These are phyloP conservation scores for Turnera subulata DNA, from an alignment of 345 rosid genomes.

Conservation along the genomic window DNA sequence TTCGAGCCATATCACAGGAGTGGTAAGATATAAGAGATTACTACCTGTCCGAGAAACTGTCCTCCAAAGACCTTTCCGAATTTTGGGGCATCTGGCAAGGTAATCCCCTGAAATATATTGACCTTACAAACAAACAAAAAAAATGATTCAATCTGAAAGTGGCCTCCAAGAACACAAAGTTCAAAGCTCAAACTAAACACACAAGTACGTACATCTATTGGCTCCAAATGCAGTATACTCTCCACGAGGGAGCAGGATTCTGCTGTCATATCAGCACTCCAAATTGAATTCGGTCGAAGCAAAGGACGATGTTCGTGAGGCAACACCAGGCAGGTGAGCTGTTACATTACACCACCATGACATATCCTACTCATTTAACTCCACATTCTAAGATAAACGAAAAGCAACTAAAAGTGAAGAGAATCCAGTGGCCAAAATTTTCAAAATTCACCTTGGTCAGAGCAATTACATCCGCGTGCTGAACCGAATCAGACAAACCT, in stretches of 20 bases:
- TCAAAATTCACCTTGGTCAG: constrained; percentile 50
- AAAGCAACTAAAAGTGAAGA: neutral
- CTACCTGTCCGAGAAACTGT: constrained; percentile 89
- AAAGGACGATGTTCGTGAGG: constrained; percentile 55
- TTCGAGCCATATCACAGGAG: neutral
- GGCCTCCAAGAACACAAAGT: neutral
- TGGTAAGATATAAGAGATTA: constrained; percentile 3
- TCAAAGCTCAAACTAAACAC: neutral
- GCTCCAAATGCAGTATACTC: constrained; percentile 78
- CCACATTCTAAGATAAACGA: neutral
- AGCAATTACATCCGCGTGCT: constrained; percentile 71
- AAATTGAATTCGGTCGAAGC: constrained; percentile 75
- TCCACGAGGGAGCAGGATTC: constrained; percentile 66
- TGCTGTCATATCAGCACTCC: constrained; percentile 66
- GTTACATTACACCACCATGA: constrained; percentile 16
- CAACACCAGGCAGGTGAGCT: constrained; percentile 81
- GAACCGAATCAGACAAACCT: constrained; percentile 52
- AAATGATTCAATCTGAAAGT: no score
- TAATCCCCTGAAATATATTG: constrained; percentile 77
- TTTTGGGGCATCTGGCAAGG: constrained; percentile 81
- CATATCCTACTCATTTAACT: constrained; percentile 4
- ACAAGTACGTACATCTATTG: constrained; percentile 61
- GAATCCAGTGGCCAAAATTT: neutral
- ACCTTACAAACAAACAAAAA: constrained; percentile 43
- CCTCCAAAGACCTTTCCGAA: constrained; percentile 97